Conservation (phyloP, 106 monocot species). For the Dendrobium nobile region DNA sequence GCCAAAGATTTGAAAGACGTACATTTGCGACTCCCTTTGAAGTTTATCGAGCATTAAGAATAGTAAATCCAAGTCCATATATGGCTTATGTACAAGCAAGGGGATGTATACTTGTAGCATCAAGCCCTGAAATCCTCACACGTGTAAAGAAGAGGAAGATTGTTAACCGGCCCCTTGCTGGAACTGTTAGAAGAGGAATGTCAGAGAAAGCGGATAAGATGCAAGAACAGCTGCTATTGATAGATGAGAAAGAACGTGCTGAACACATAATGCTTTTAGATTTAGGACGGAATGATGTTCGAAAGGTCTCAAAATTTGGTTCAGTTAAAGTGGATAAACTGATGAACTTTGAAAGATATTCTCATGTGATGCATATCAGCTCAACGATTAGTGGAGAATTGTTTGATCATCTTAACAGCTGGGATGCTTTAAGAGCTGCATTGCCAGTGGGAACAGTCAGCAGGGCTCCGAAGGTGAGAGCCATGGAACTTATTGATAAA, state of each 20-base stretch:
- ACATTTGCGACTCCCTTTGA: slow-evolving; percentile 94
- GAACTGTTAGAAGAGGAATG: slow-evolving; percentile 52
- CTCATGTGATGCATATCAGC: too few relatives aligned
- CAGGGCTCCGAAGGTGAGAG: slow-evolving; percentile 48
- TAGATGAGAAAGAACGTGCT: slow-evolving; percentile 68
- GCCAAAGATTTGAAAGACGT: slow-evolving; percentile 90
- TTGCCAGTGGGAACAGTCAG: slow-evolving; percentile 23
- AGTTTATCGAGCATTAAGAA: slow-evolving; percentile 84
- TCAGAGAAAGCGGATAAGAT: slow-evolving; percentile 37
- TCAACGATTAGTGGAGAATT: slow-evolving; percentile 23
- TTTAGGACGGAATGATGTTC: slow-evolving; percentile 67
- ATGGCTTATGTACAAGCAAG: slow-evolving; percentile 91
- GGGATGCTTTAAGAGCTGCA: slow-evolving; percentile 28
- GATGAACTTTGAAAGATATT: too few relatives aligned
- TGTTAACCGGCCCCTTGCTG: slow-evolving; percentile 62
- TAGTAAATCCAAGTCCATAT: slow-evolving; percentile 93
- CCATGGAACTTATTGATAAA: slow-evolving; percentile 70
- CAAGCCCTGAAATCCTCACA: slow-evolving; percentile 96
- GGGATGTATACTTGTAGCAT: slow-evolving; percentile 90
- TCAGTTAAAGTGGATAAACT: too few relatives aligned
- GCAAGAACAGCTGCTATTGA: slow-evolving; percentile 39
- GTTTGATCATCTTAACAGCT: slow-evolving; percentile 15
- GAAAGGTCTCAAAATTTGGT: too few relatives aligned
- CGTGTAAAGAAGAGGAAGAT: slow-evolving; percentile 54
- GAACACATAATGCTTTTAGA: slow-evolving; percentile 77